phyloP scores from a whole-genome alignment of 2,329 filamentous ascomycete genomes.

The Aureobasidium sp. region DNA sequence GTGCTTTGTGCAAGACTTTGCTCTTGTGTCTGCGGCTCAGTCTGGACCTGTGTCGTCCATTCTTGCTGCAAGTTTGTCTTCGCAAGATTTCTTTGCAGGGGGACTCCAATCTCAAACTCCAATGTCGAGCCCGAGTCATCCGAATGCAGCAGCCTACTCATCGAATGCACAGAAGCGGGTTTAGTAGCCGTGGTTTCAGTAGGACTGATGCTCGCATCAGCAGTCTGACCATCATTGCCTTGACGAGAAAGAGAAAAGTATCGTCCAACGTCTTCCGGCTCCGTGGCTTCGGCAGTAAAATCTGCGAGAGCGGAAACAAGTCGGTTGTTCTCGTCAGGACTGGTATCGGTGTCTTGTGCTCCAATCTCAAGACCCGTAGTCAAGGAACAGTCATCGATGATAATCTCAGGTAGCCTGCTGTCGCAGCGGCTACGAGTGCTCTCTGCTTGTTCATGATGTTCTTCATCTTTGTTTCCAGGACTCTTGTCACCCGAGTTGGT shows the following conservation, averaged over 20 bases:
- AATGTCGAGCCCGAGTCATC: neutral
- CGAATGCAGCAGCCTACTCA: neutral
- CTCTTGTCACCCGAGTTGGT: neutral
- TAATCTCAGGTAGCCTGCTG: neutral
- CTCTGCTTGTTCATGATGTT: neutral
- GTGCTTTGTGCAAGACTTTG: neutral
- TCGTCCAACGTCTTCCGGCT: neutral
- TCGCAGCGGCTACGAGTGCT: neutral
- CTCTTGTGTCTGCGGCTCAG: neutral
- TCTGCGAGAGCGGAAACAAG: neutral
- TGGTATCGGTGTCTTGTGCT: neutral
- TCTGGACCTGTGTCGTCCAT: neutral
- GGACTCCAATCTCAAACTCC: neutral
- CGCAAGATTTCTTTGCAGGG: neutral
- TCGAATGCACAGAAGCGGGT: neutral
- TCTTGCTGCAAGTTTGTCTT: neutral
- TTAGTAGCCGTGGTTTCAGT: neutral
- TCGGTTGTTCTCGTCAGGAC: neutral
- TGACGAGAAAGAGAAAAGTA: neutral
- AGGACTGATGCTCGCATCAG: neutral
- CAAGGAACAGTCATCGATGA: neutral
- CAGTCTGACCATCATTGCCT: neutral
- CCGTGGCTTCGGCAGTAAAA: neutral
- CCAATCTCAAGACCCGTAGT: neutral
- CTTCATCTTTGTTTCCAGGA: neutral